Conservation (phyloP, 164 flowering plant genomes). For the Nymphaea colorata region DNA sequence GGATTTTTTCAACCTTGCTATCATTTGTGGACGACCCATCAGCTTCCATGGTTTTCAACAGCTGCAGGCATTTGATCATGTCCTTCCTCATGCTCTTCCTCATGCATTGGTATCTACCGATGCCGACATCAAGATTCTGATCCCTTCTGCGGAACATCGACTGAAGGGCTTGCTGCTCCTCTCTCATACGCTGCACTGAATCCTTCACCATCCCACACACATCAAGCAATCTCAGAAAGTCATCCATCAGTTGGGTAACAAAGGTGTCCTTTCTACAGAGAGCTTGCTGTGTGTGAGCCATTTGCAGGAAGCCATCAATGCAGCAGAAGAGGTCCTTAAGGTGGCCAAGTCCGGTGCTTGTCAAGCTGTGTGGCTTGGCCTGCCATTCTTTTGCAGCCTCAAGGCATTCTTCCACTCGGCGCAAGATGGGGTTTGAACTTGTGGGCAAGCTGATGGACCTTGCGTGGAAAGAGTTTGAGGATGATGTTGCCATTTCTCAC, state of each 20-base stretch:
- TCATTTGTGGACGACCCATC: neutral
- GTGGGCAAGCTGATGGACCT: neutral
- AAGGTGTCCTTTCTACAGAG: conserved; percentile 11
- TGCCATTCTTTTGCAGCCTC: neutral
- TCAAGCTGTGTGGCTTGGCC: neutral
- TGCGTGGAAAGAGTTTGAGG: neutral
- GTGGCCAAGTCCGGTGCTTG: neutral
- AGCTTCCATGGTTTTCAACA: neutral
- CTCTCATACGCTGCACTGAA: conserved; percentile 15
- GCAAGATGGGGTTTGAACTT: neutral
- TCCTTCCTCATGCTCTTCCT: neutral
- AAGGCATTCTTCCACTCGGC: neutral
- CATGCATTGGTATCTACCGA: neutral
- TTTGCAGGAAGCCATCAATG: conserved; percentile 11
- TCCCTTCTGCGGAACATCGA: conserved; percentile 24
- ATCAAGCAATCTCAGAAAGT: conserved; percentile 25
- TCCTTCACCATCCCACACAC: conserved; percentile 21
- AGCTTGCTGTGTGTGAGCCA: conserved; percentile 10
- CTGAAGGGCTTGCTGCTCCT: conserved; percentile 15
- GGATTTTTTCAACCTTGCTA: neutral
- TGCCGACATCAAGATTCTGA: neutral
- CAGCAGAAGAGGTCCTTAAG: neutral
- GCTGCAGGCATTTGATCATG: neutral
- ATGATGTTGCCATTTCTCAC: neutral
- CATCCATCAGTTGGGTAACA: conserved; percentile 20